Base-by-base conservation (phyloP, 2,329 filamentous ascomycete species). In the Colletotrichum spaethianum region DNA sequence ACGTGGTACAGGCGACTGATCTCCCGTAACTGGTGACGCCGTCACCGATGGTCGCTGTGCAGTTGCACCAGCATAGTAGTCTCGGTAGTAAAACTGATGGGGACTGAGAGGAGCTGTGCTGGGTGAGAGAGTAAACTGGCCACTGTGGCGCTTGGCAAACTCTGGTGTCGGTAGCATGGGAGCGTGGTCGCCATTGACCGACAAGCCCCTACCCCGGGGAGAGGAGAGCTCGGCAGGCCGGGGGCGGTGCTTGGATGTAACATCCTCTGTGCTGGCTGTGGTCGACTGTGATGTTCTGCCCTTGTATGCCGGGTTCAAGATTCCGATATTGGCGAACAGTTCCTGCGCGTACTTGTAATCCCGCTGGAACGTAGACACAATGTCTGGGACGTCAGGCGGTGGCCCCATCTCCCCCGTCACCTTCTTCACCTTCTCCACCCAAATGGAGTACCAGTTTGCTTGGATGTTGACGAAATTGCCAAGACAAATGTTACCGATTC, bases 391-490 rank as follows among this genome's bases (percentile, higher is more conserved):
- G 63, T 94, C 92, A 18, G 92, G 90, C 9, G 91, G 88, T 61
- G 92, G 85, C 16, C 86, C 83, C 59, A 86, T 86, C 64, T 93
- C 90, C 42, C 92, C 91, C 6, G 98, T 86, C 2, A 96, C 90
- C 11, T 89, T 88, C 75, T 90, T 91, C 74, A 98, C 89, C 84
- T 97, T 98, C 76, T 93, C 92, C 77, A 93, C 92, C 91, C 95
- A 95, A 48, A 94, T 91, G 67, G 88, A 87, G 79, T 92, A 95
- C 96, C 96, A 99, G 60, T 90, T 88, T 23, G 90, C 88, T 81
- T 98, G 95, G 56, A 97, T 92, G 74, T 93, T 91, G 75, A 98
- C 90, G 78, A 98, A 94, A 77, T 94, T 95, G 69, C 89, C 90
- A 53, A 98, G 87, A 77, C 94, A 96, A 31, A 93, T 92, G 77